phyloP scores from a whole-genome alignment of 2,329 filamentous ascomycete genomes.

The Lasiodiplodia gonubiensis region DNA sequence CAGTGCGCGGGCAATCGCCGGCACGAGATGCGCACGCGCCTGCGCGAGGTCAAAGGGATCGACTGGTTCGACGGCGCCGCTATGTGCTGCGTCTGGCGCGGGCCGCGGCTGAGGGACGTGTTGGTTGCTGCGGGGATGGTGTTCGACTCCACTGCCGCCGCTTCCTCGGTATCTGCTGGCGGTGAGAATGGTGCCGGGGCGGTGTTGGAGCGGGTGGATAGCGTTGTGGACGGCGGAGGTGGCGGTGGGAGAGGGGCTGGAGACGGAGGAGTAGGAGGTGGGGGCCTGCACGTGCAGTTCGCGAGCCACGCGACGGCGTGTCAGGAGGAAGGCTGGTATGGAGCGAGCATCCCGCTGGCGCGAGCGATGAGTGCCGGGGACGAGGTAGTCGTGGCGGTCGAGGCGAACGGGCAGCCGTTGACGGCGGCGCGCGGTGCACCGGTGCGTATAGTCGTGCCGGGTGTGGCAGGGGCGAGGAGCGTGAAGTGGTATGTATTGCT shows the following conservation, averaged over 20 bases:
- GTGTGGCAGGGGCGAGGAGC: slow-evolving; percentile 59
- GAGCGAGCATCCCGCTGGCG: slow-evolving; percentile 58
- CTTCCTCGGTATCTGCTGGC: too few species aligned
- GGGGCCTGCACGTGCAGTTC: slow-evolving; percentile 60
- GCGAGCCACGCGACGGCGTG: slow-evolving; percentile 58
- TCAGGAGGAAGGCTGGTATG: slow-evolving; percentile 65
- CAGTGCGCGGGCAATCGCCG: slow-evolving; percentile 67
- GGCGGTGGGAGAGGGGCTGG: background rate
- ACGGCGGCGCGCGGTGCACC: slow-evolving; percentile 59
- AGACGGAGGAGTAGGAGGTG: background rate
- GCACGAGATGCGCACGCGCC: slow-evolving; percentile 64
- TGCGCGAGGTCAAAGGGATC: slow-evolving; percentile 65
- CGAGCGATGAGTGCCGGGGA: slow-evolving; percentile 52
- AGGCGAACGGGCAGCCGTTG: slow-evolving; percentile 59
- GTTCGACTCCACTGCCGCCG: background rate
- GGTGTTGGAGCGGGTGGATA: background rate
- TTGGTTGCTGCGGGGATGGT: slow-evolving; percentile 38
- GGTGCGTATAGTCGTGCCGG: slow-evolving; percentile 58
- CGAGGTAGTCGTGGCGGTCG: slow-evolving; percentile 56
- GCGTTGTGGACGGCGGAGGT: background rate
- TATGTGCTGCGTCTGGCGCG: slow-evolving; percentile 65
- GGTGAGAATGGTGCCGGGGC: background rate
- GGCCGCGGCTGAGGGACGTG: slow-evolving; percentile 60
- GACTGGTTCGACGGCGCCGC: slow-evolving; percentile 66
- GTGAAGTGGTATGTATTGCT: slow-evolving; percentile 56